phyloP scores from a whole-genome alignment of 2,329 filamentous ascomycete genomes.

The Helotiales sp. region DNA sequence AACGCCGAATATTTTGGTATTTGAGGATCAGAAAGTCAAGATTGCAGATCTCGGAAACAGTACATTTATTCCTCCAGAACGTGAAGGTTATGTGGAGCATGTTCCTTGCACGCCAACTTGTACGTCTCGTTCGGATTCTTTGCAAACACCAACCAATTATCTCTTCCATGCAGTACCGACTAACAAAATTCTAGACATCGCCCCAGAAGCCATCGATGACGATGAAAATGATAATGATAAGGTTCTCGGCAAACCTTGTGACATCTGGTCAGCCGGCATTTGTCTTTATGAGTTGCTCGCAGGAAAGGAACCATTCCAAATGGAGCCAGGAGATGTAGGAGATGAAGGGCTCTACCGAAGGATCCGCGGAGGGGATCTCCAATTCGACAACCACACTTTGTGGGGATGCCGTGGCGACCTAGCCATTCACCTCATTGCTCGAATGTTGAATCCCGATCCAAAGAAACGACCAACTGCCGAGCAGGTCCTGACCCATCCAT shows the following conservation, averaged over 20 bases:
- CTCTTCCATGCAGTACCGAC: neutral
- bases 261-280: neutral
- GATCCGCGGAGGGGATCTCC: neutral
- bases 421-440: neutral
- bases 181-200: neutral
- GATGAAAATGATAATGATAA: neutral
- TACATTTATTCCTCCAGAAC: neutral
- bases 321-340: neutral
- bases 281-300: neutral
- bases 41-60: conserved; percentile 12
- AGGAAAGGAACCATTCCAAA: neutral
- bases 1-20: conserved; percentile 7
- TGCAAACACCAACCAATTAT: neutral
- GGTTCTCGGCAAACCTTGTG: neutral
- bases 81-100: neutral
- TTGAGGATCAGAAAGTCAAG: neutral
- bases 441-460: neutral
- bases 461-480: neutral
- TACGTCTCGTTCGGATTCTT: neutral
- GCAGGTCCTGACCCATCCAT: neutral
- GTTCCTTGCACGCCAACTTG: neutral
- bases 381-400: neutral
- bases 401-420: neutral
- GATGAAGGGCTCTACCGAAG: neutral
- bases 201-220: neutral